phyloP scores from a whole-genome alignment of 176 grass and related monocot species.

The Elaeis guineensis region DNA sequence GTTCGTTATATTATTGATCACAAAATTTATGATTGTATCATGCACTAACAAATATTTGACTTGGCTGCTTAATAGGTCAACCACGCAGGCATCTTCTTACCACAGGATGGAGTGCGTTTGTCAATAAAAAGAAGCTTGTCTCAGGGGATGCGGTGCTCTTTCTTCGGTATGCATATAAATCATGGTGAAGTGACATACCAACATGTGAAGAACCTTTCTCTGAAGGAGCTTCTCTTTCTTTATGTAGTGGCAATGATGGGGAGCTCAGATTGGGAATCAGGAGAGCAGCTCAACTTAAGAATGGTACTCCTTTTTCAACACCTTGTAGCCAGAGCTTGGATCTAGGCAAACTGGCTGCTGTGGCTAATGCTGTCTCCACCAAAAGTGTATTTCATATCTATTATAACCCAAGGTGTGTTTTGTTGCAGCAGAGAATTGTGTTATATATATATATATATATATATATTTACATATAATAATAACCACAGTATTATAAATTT shows the following conservation, averaged over 20 bases:
- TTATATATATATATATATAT: background rate
- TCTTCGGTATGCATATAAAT: conserved; percentile 46
- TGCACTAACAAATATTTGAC: background rate
- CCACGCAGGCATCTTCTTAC: conserved; percentile 94
- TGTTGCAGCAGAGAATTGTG: conserved; percentile 2
- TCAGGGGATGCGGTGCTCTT: conserved; percentile 87
- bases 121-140: conserved; percentile 94
- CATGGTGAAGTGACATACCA: background rate
- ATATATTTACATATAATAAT: background rate
- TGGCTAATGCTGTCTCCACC: conserved; percentile 43
- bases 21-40: background rate
- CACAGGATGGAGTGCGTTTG: conserved; percentile 97
- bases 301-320: conserved; percentile 20
- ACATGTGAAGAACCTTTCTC: background rate
- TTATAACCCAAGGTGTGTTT: conserved; percentile 72
- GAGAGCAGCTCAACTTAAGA: conserved; percentile 52
- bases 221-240: conserved; percentile 8
- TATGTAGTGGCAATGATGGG: conserved; percentile 59
- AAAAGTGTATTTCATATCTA: conserved; percentile 68
- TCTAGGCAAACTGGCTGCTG: conserved; percentile 20
- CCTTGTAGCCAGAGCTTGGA: conserved; percentile 24
- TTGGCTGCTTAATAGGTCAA: conserved; percentile 47
- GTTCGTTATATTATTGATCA: background rate
- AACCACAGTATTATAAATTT: too few relatives aligned
- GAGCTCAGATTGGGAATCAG: conserved; percentile 72